Evolutionary conservation across 225 moss, liverwort and hornwort genomes (phyloP), one percentile per base, ranked within the genome.

Genomic region (Polytrichum commune): DNA sequence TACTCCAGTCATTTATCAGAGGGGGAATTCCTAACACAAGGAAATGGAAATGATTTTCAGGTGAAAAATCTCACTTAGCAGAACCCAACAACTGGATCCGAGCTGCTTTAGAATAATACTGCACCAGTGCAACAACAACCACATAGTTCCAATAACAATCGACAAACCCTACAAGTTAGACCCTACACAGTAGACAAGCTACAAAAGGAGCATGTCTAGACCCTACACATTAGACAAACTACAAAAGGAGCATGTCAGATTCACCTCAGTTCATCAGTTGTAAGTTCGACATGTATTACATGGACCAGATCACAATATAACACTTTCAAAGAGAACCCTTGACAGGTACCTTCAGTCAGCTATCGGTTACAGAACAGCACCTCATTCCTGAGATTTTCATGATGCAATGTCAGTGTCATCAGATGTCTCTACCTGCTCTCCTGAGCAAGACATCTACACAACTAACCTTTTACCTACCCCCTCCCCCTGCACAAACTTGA

Each of bases 381-480:
- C 22, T 4, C 10, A 38, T 35, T 35, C 33, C 66, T 32, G 46
- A 66, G 20, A 35, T 22, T 9, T 27, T 55, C 27, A 22, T 55
- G 25, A 35, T 67, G 22, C 67, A 54, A 68, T 54, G 25, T 68
- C 26, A 54, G 18, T 67, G 53, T 53, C 23, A 25, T 20, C 66
- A 35, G 66, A 67, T 67, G 25, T 46, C 46, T 46, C 46, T 46
- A 46, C 66, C 35, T 46, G 38, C 38, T 27, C 16, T 5, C 18
- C 26, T 5, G 53, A 6, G 68, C 67, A 25, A 27, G 54, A 68
- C 66, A 54, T 18, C 53, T 68, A 68, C 25, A 16, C 25, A 16
- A 27, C 53, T 24, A 53, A 29, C 54, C 67, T 65, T 65, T 30
- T 35, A 13, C 65, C 65, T 24, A 65, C 33, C 19, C 33, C 65